Base-by-base conservation (phyloP, 2,329 filamentous ascomycete species). In the Colletotrichum melonis region DNA sequence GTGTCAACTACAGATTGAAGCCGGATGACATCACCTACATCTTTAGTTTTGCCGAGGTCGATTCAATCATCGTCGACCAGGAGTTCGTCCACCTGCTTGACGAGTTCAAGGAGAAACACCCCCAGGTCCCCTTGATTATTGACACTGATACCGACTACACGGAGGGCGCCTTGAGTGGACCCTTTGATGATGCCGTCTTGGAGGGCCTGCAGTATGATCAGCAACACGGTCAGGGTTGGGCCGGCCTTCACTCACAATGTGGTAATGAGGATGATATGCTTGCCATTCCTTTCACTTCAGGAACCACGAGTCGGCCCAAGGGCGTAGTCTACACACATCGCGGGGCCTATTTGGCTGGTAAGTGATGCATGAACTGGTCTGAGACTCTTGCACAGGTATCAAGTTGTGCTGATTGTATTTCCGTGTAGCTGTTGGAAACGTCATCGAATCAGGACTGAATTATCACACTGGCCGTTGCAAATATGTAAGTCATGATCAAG, bases 321-420 rank as follows among this genome's bases (percentile, higher is more conserved):
- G 97, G 97, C 5, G 96, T 98, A 3, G 92, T 97, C 68, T 98
- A 93, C 80, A 98, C 95, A 1, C 94, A 98, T 81, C 90, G 97
- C 59, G 94, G 95, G 4, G 91, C 91, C 8, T 99, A 65, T 49
- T 32, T 65, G 30, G 63, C 52, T 8, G 46, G 62, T 64, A 64
- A 14, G 62, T 38, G 28, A 24, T 30, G n/a, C 22, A 4, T 11
- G 28, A 19, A 16, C n/a, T 7, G 9, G 16, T 26, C 2, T 26
- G 1, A 35, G 16, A 8, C 28, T 14, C 8, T 14, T 55, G 7
- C 14, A 4, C 14, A 5, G 5, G 22, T 14, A 16, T 26, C 22
- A 3, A 26, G 9, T 24, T n/a, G 12, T n/a, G 32, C 62, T 65
- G 11, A 65, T 42, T 16, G 30, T 30, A 8, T n/a, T 9, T 16